A percentile compares a stretch with the other conserved stretches of the same genome.
These are phyloP conservation scores for Aaosphaeria pasadenensis DNA, from an alignment of 2,329 filamentous ascomycete species.

Conservation along the genomic window DNA sequence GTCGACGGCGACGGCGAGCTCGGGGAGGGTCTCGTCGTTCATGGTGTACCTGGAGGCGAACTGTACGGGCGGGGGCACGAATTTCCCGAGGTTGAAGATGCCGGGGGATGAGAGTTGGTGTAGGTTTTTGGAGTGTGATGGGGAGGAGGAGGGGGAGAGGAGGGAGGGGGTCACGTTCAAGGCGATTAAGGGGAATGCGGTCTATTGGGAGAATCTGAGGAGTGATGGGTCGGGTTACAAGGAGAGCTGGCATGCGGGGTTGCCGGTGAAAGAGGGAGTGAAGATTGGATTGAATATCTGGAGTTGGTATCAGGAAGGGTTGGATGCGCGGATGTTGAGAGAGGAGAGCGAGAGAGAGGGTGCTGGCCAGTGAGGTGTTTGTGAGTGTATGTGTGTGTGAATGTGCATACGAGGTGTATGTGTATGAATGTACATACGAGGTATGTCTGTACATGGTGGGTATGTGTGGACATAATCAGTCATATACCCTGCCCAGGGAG, in stretches of 20 bases:
- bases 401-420: too few species aligned
- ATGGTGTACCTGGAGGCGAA: slow-evolving; percentile 58
- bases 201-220: slow-evolving; percentile 62
- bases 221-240: slow-evolving; percentile 54
- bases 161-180: slow-evolving; percentile 55
- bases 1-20: slow-evolving; percentile 31
- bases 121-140: slow-evolving; percentile 54
- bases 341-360: too few species aligned
- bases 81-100: slow-evolving; percentile 54
- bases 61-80: slow-evolving; percentile 58
- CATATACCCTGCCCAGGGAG: too few species aligned
- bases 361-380: too few species aligned
- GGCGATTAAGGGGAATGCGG: slow-evolving; percentile 56
- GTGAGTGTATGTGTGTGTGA: too few species aligned
- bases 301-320: slow-evolving; percentile 49
- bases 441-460: too few species aligned
- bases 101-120: slow-evolving; percentile 52
- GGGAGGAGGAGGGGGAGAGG: slow-evolving; percentile 8
- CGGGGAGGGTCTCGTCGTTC: slow-evolving; percentile 53
- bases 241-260: slow-evolving; percentile 60
- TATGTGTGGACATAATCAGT: too few species aligned
- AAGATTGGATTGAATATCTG: slow-evolving; percentile 65
- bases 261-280: slow-evolving; percentile 54
- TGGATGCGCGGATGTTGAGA: background rate
- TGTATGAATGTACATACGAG: too few species aligned